These are phyloP conservation scores for Hymenoscyphus occultus DNA, from an alignment of 2,329 filamentous ascomycete species.

Conservation along the genomic window DNA sequence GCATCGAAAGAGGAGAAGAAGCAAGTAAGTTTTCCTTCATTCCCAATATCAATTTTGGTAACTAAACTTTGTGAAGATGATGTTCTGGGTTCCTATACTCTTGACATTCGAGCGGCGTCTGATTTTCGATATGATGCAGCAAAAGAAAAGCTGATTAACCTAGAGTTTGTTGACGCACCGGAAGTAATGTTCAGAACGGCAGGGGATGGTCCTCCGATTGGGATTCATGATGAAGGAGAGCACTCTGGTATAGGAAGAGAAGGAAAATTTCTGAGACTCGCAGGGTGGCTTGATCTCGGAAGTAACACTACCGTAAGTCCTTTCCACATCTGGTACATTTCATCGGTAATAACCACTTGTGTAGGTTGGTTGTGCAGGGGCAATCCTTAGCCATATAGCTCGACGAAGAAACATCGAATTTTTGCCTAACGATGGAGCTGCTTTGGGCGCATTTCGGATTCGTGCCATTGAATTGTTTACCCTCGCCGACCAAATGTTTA, in stretches of 20 bases:
- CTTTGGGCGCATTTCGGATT: constrained; percentile 56
- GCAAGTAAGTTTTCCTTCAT: constrained; percentile 22
- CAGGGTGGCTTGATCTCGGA: constrained; percentile 70
- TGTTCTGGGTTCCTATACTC: constrained; percentile 43
- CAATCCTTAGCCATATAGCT: constrained; percentile 75
- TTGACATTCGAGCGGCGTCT: constrained; percentile 66
- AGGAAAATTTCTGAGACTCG: constrained; percentile 64
- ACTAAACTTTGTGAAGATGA: constrained; percentile 34
- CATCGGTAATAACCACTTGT: not conserved
- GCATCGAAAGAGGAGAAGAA: constrained; percentile 27
- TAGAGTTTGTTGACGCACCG: constrained; percentile 47
- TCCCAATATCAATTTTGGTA: not conserved
- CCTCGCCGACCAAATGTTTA: constrained; percentile 64
- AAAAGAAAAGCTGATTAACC: constrained; percentile 60
- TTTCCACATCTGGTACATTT: not conserved
- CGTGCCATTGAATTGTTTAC: constrained; percentile 71
- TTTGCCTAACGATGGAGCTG: constrained; percentile 56
- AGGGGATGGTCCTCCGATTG: constrained; percentile 42
- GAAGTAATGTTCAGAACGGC: constrained; percentile 62
- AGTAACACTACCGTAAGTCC: constrained; percentile 62
- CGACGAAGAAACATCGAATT: constrained; percentile 63
- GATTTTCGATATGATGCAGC: constrained; percentile 71
- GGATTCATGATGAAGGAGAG: constrained; percentile 34
- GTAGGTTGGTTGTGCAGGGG: constrained; percentile 77
- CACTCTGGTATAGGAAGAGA: constrained; percentile 52